Evolutionary conservation across 352 stramenopile genomes (phyloP), one percentile per base, ranked within the genome.

Genomic region (Phytopythium kandeliae): DNA sequence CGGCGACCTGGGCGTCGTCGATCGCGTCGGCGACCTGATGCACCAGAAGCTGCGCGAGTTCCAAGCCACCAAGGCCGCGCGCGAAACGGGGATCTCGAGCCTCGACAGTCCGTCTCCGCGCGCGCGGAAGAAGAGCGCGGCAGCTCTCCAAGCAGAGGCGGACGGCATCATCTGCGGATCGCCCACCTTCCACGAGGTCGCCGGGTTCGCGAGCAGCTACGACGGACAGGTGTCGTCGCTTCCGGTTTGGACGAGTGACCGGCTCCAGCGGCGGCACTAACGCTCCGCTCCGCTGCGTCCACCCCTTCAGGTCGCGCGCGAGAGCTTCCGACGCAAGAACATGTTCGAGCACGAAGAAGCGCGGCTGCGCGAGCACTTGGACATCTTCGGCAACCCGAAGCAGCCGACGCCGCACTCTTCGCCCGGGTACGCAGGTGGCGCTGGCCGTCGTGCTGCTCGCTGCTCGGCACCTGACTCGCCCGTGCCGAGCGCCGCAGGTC

Each of bases 371-470:
- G 68, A 83, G 15, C 67, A 76, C 34, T 53, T 75, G 24, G 74
- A 88, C 48, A 88, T 86, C 42, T 86, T 88, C 30, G 74, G 71
- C 16, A 77, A 85, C 42, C 60, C 71, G 11, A 85, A 81, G 59
- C 45, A 66, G 38, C 65, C 63, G 11, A 55, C 67, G 13, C 66
- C 65, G 24, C 62, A 40, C 0, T 45, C 51, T 22, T 58, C 53
- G 19, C 34, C 40, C 31, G 64, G 48, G 61, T 69, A 53, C 25
- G 34, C 13, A 31, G 28, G n/a, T n/a, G n/a, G n/a, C n/a, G n/a
- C n/a, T n/a, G n/a, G n/a, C n/a, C n/a, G n/a, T n/a, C n/a, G n/a
- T n/a, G n/a, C n/a, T 31, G 28, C 28, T 31, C 9, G 28, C 28
- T 9, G 9, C 28, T 9, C 28, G 4, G 4, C 4, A 4, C 28